These are phyloP conservation scores for Herpetomonas muscarum DNA, from an alignment of 208 protist species.

Conservation along the genomic window DNA sequence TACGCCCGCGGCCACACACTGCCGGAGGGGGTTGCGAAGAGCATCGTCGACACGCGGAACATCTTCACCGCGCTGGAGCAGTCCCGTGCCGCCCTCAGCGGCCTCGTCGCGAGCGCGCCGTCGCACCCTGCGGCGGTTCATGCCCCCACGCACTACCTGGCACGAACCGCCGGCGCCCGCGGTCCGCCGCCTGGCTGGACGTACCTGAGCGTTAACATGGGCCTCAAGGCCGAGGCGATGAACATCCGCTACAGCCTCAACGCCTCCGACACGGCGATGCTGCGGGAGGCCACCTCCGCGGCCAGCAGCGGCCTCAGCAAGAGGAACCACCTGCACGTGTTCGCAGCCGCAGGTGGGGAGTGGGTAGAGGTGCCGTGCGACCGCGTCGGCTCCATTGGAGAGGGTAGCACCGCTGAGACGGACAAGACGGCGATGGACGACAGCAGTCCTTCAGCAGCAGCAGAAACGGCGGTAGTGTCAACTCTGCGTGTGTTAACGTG, in stretches of 20 bases:
- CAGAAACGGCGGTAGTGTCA: constrained; percentile 1
- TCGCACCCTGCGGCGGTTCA: constrained; percentile 47
- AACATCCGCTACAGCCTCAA: constrained; percentile 50
- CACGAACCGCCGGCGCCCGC: constrained; percentile 29
- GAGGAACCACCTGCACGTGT: constrained; percentile 15
- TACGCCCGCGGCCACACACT: constrained; percentile 53
- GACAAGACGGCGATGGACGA: not conserved
- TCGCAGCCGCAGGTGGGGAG: not conserved
- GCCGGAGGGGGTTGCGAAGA: constrained; percentile 30
- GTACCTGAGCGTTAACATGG: constrained; percentile 66
- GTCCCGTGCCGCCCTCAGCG: constrained; percentile 18
- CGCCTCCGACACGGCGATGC: constrained; percentile 11
- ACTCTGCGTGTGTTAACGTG: constrained; percentile 45
- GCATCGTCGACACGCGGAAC: constrained; percentile 52
- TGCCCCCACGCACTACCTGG: constrained; percentile 58
- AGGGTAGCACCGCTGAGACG: too few species aligned
- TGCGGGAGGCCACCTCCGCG: constrained; percentile 1
- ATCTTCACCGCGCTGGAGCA: constrained; percentile 52
- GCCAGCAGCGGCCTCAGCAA: not conserved
- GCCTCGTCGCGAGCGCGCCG: not conserved
- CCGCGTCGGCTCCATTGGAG: too few species aligned
- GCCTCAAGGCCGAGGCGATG: constrained; percentile 47
- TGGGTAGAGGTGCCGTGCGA: constrained; percentile 25
- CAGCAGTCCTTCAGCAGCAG: not conserved
- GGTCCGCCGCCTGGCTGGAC: constrained; percentile 58